Percentiles rank a stretch among this genome's conserved stretches.
Conservation (phyloP, 495 filamentous ascomycete species). For the Penicillium desertorum region DNA sequence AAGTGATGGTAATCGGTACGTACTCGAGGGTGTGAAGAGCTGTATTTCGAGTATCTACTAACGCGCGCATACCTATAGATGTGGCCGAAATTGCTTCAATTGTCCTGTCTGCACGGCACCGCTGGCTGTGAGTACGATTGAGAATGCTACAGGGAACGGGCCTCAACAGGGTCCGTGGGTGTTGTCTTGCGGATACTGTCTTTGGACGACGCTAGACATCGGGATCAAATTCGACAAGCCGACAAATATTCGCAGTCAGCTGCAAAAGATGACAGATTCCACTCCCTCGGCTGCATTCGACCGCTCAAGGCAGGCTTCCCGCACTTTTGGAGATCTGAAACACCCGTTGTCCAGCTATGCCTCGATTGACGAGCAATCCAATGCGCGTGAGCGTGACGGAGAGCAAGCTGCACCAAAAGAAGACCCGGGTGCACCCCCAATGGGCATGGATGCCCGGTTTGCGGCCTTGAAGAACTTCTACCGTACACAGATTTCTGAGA, state of each 20-base stretch:
- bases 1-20: slow-evolving; percentile 88
- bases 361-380: slow-evolving; percentile 36
- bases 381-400: slow-evolving; percentile 14
- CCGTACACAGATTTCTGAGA: slow-evolving; percentile 64
- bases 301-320: slow-evolving; percentile 36
- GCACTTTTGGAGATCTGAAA: slow-evolving; percentile 39
- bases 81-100: slow-evolving; percentile 90
- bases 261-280: slow-evolving; percentile 51
- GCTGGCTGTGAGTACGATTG: slow-evolving; percentile 67
- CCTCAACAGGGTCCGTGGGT: slow-evolving; percentile 66
- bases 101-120: slow-evolving; percentile 88
- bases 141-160: slow-evolving; percentile 44
- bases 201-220: slow-evolving; percentile 87
- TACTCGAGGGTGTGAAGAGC: slow-evolving; percentile 4
- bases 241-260: slow-evolving; percentile 78
- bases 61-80: slow-evolving; percentile 53
- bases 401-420: slow-evolving; percentile 21
- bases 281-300: slow-evolving; percentile 20
- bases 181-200: slow-evolving; percentile 82
- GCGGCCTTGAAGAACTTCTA: slow-evolving; percentile 69
- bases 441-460: slow-evolving; percentile 43
- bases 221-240: slow-evolving; percentile 87
- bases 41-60: slow-evolving; percentile 9
- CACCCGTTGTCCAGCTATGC: slow-evolving; percentile 42
- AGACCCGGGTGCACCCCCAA: slow-evolving; percentile 21